Evolutionary conservation across 2,329 filamentous ascomycete species (phyloP), one percentile per base, ranked within the genome.

Genomic region (Mycocentrospora acerina): DNA sequence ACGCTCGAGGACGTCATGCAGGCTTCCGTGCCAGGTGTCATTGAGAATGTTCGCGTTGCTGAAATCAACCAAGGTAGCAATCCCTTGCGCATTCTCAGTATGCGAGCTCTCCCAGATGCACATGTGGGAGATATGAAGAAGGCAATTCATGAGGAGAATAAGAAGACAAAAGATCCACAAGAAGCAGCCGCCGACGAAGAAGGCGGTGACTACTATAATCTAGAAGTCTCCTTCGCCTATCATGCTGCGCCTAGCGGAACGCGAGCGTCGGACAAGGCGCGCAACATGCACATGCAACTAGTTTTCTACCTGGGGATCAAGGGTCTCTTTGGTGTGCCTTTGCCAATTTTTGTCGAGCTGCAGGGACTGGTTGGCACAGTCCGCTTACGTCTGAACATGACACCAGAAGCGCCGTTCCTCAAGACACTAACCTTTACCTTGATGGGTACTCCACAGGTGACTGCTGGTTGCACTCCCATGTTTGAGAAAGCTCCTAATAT

Each of bases 1-100:
- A 96, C 88, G 10, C 79, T 93, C 5, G 88, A 93, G 69, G 91
- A 97, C 64, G 87, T 97, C 51, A 97, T 97, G 91, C 90, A 94
- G 64, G 91, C 90, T 14, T 95, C 89, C 0, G 86, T 96, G 0
- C 93, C 93, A 0, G 83, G 86, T 2, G 73, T 97, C 26, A 90
- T 98, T 49, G 90, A 97, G 65, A 93, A 95, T 51, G 90, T 98
- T 30, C 86, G 91, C 51, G 88, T 97, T 15, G 90, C 90, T 43
- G 90, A 96, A 55, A 95, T 98, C 55, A 88, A 89, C 33, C 93
- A 97, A 67, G 93, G 93, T 18, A 88, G 78, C 67, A 96, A 96
- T 53, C 89, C 93, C 0, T 75, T 97, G 39, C 83, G 91, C 7
- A 88, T 97, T 35, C 76, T 97, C 31, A 95, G 88, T 62, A 76